Conservation (phyloP, 805 yeast genomes). For the Komagataella pastoris region DNA sequence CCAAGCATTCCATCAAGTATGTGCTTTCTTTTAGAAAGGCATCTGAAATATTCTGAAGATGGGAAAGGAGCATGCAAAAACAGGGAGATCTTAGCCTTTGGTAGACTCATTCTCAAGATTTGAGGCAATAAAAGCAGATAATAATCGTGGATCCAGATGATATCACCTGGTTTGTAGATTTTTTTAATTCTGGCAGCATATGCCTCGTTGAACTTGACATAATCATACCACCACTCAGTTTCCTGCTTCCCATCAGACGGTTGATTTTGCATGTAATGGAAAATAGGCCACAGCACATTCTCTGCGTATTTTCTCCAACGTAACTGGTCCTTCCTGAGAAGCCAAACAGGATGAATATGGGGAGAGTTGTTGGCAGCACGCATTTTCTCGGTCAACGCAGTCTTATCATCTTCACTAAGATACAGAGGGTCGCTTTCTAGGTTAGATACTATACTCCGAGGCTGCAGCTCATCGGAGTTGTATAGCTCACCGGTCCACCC, state of each 20-base stretch:
- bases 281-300: constrained; percentile 83
- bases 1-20: constrained; percentile 88
- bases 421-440: constrained; percentile 49
- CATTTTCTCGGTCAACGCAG: constrained; percentile 31
- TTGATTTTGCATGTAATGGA: constrained; percentile 82
- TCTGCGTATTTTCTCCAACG: constrained; percentile 90
- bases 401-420: constrained; percentile 41
- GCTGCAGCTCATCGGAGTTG: constrained; percentile 6
- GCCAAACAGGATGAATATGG: constrained; percentile 78
- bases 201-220: constrained; percentile 82
- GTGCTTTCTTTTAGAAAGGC: constrained; percentile 71
- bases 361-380: constrained; percentile 30
- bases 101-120: constrained; percentile 63
- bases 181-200: constrained; percentile 67
- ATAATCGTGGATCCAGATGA: constrained; percentile 89
- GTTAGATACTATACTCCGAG: neutral
- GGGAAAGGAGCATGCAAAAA: constrained; percentile 92
- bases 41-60: constrained; percentile 84
- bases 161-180: constrained; percentile 76
- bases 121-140: constrained; percentile 74
- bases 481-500: constrained; percentile 94
- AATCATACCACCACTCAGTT: constrained; percentile 70
- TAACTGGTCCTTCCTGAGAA: constrained; percentile 61
- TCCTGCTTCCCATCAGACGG: constrained; percentile 59
- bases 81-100: constrained; percentile 63